phyloP scores from a whole-genome alignment of 495 filamentous ascomycete species.

The Penicillium egyptiacum region DNA sequence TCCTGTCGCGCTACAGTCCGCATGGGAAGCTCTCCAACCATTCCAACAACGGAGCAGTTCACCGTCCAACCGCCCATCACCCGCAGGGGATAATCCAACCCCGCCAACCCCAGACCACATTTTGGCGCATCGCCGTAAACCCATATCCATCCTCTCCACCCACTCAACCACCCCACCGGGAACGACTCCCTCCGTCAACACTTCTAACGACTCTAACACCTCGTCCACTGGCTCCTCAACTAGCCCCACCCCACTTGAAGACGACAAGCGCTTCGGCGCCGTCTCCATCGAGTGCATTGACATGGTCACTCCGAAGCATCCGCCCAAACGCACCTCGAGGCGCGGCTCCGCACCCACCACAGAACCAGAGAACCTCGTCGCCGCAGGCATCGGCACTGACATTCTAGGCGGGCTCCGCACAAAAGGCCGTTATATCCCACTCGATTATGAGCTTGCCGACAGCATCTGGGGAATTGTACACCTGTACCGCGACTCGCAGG shows the following conservation, averaged over 20 bases:
- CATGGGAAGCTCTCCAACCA: constrained; percentile 44
- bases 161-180: background rate
- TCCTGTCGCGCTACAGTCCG: constrained; percentile 35
- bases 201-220: no score
- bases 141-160: background rate
- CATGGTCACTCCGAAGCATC: constrained; percentile 49
- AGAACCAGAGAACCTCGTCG: constrained; percentile 37
- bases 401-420: constrained; percentile 59
- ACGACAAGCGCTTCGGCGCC: constrained; percentile 64
- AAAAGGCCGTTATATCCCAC: constrained; percentile 75
- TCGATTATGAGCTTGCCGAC: constrained; percentile 74
- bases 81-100: constrained; percentile 3
- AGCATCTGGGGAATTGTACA: constrained; percentile 93
- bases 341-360: constrained; percentile 9
- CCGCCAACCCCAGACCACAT: background rate
- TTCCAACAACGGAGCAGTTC: constrained; percentile 36
- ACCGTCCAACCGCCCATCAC: constrained; percentile 14
- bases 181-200: background rate
- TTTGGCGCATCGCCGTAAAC: constrained; percentile 9
- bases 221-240: constrained; percentile 5
- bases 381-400: constrained; percentile 51
- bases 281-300: constrained; percentile 68
- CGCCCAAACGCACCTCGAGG: constrained; percentile 17
- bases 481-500: constrained; percentile 82
- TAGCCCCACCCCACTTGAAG: constrained; percentile 26